Conservation (phyloP, 1,284 basidiomycete genomes). For the Filobasidium uniguttulatum region DNA sequence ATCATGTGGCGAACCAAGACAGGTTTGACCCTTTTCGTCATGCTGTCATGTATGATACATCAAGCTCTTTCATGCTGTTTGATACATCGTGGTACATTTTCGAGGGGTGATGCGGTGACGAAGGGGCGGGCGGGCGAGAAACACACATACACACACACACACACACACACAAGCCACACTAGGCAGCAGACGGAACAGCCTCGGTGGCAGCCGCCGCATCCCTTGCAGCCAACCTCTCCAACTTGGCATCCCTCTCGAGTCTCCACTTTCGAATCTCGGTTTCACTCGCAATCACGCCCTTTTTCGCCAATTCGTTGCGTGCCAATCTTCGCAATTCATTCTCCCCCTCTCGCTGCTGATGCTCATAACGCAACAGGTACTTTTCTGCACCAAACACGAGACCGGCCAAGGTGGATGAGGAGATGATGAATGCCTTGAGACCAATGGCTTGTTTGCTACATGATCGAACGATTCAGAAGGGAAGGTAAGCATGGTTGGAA, state of each 20-base stretch:
- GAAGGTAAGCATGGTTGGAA: neutral
- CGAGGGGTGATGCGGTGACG: too few relatives aligned
- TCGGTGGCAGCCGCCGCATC: too few relatives aligned
- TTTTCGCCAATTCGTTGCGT: constrained; percentile 54
- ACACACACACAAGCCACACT: too few relatives aligned
- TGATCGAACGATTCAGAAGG: neutral
- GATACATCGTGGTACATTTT: too few relatives aligned
- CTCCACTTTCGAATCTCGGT: constrained; percentile 70
- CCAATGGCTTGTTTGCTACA: constrained; percentile 59
- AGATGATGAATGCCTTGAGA: constrained; percentile 54
- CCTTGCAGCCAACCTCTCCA: too few relatives aligned
- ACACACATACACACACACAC: too few relatives aligned
- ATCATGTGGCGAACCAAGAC: too few relatives aligned
- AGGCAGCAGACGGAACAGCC: too few relatives aligned
- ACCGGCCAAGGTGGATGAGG: constrained; percentile 44
- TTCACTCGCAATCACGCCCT: constrained; percentile 65
- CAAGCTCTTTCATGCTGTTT: too few relatives aligned
- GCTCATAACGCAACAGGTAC: constrained; percentile 59
- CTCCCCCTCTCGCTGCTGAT: constrained; percentile 50
- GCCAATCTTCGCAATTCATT: constrained; percentile 57
- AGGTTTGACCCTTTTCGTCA: too few relatives aligned
- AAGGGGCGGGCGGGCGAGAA: too few relatives aligned
- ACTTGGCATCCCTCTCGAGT: constrained; percentile 38
- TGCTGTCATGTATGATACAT: too few relatives aligned
- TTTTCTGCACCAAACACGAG: constrained; percentile 60